These are phyloP conservation scores for Pneumocystis oryctolagi DNA, from an alignment of 1,139 yeast genomes.

Conservation along the genomic window DNA sequence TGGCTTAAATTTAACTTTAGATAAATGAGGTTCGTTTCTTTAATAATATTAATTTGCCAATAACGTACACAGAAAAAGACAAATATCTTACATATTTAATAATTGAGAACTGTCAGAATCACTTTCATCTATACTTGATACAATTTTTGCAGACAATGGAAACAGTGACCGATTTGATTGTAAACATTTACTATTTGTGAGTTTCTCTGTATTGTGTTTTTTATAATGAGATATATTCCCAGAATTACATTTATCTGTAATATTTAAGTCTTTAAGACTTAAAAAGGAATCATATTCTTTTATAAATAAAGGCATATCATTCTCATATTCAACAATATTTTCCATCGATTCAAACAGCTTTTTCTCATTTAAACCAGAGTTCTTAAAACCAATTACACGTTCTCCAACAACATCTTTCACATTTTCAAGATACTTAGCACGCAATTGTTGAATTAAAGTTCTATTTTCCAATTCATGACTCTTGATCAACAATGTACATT, in stretches of 20 bases:
- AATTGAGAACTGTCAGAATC: neutral
- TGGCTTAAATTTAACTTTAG: neutral
- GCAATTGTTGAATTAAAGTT: slow-evolving; percentile 10
- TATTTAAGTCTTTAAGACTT: neutral
- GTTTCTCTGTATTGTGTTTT: neutral
- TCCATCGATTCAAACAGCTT: neutral
- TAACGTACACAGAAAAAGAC: neutral
- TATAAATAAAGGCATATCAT: neutral
- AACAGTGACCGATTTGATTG: neutral
- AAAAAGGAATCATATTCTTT: neutral
- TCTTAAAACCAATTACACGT: slow-evolving; percentile 13
- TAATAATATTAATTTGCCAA: neutral
- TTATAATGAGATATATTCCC: neutral
- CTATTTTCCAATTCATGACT: neutral
- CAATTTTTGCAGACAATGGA: neutral
- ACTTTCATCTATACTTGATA: neutral
- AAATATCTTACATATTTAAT: neutral
- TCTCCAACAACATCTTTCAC: slow-evolving; percentile 16
- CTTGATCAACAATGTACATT: neutral
- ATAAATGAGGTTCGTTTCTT: neutral
- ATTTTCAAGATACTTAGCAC: slow-evolving; percentile 13
- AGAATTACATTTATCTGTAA: neutral
- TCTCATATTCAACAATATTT: neutral
- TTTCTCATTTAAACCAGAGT: slow-evolving; percentile 2
- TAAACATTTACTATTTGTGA: neutral